Evolutionary conservation across 1,139 yeast genomes (phyloP).

Genomic region (Eremothecium coryli): DNA sequence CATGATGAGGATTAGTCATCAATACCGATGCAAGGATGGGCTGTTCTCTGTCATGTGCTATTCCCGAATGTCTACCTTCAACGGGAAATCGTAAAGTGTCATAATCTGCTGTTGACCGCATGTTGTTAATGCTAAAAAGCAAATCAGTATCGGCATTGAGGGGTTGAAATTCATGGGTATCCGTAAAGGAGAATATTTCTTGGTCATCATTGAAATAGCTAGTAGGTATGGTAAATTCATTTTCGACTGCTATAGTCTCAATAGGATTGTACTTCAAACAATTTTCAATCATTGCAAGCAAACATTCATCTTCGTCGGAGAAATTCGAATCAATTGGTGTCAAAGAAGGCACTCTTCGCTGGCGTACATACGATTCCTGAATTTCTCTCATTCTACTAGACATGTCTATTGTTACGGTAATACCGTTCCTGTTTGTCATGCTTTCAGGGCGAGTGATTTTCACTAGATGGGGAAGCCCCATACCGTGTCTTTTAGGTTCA

Average conservation of each 20-base stretch:
- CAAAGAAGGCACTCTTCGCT: conserved; percentile 1
- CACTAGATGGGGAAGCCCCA: conserved; percentile 3
- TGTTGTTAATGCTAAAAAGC: too few relatives aligned
- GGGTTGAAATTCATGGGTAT: conserved; percentile 2
- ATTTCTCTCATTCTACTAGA: conserved; percentile 1
- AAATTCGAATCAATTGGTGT: conserved; percentile 1
- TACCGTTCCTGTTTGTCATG: neutral
- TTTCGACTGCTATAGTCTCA: conserved; percentile 3
- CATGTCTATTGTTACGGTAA: conserved; percentile 2
- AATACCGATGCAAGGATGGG: too few relatives aligned
- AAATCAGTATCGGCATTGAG: neutral
- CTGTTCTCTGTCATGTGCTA: too few relatives aligned
- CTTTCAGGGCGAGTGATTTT: conserved; percentile 1
- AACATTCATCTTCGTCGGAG: conserved; percentile 1
- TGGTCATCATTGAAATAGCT: conserved; percentile 2
- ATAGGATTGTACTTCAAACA: neutral
- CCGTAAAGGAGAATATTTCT: conserved; percentile 2
- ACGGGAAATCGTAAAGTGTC: too few relatives aligned
- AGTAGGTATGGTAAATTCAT: conserved; percentile 2
- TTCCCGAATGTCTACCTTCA: too few relatives aligned
- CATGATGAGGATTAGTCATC: too few relatives aligned
- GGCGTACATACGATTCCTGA: neutral
- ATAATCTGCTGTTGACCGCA: too few relatives aligned
- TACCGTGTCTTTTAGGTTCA: neutral
- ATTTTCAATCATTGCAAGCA: conserved; percentile 2